Conservation (phyloP, 2,329 filamentous ascomycete genomes). For the Aspergillus thermomutatus region DNA sequence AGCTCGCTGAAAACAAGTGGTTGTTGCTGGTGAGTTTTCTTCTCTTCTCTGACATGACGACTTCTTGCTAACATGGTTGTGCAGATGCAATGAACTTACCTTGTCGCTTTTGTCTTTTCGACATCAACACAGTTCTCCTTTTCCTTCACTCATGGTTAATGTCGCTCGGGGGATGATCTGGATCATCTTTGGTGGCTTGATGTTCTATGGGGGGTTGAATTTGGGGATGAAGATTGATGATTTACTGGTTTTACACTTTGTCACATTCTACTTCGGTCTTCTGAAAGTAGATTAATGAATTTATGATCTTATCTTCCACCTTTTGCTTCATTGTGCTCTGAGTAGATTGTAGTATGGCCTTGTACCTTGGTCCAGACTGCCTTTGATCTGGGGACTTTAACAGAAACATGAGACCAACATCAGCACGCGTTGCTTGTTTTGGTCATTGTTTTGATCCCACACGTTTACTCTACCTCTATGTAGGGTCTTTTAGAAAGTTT, state of each 20-base stretch:
- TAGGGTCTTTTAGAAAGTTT: background rate
- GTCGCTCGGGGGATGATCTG: background rate
- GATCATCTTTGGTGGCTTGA: background rate
- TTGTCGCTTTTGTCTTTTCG: background rate
- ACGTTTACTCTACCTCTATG: background rate
- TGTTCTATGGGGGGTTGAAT: background rate
- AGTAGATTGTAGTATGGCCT: background rate
- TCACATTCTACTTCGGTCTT: background rate
- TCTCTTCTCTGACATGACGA: background rate
- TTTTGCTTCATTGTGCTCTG: slow-evolving; percentile 10
- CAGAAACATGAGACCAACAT: background rate
- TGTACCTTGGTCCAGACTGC: background rate
- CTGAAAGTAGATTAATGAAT: background rate
- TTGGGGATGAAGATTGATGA: background rate
- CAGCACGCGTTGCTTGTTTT: background rate
- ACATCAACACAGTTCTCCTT: background rate
- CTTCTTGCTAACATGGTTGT: background rate
- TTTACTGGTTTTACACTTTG: background rate
- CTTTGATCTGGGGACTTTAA: background rate
- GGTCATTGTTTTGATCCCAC: background rate
- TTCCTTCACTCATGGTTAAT: background rate
- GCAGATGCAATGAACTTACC: background rate
- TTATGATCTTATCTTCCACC: background rate
- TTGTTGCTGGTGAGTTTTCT: background rate
- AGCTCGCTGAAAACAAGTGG: background rate